Evolutionary conservation across 1,284 basidiomycete species (phyloP), one percentile per base, ranked within the genome.

Genomic region (Wolfiporia cocos): DNA sequence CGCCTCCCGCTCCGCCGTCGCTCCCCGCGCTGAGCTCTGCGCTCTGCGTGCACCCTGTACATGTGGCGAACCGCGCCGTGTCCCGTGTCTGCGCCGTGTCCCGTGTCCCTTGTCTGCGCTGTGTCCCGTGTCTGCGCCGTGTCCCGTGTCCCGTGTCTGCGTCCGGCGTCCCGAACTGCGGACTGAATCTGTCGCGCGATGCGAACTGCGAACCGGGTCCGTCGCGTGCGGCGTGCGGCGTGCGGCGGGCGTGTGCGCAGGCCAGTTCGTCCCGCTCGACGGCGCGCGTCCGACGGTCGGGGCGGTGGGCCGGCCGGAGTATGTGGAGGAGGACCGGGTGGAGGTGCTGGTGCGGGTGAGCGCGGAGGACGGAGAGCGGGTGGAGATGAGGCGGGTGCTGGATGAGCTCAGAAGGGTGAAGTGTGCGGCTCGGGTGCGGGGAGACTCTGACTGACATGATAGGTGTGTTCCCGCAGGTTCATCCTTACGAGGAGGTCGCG

Each of bases 401-500:
- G 55, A 63, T 34, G 65, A 69, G 48, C 54, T 77, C 37, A 72
- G 72, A 55, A 65, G 62, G 56, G 75, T 75, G n/a, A n/a, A n/a
- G 48, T 40, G 68, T 62, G 11, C 10, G 17, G 6, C 12, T n/a
- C 34, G 17, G 29, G 5, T 24, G 15, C 9, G 12, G 3, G 24
- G 9, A 21, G n/a, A 15, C 33, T 23, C 34, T 6, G 15, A 5
- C 3, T 34, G 23, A n/a, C 20, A 6, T 18, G 26, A 20, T n/a
- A n/a, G n/a, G n/a, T n/a, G 35, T 23, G 15, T 21, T 9, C n/a
- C 12, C 19, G 9, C 46, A 77, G 74, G 64, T 70, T 7, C 76
- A 78, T 56, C 74, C 74, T 12, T 78, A 78, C 49, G 74, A 78
- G 57, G 70, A 76, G 54, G 72, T 76, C 39, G 73, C 70, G 5